Base-by-base conservation (phyloP, 116 monocot genomes). In the Dioscorea cayenensis region DNA sequence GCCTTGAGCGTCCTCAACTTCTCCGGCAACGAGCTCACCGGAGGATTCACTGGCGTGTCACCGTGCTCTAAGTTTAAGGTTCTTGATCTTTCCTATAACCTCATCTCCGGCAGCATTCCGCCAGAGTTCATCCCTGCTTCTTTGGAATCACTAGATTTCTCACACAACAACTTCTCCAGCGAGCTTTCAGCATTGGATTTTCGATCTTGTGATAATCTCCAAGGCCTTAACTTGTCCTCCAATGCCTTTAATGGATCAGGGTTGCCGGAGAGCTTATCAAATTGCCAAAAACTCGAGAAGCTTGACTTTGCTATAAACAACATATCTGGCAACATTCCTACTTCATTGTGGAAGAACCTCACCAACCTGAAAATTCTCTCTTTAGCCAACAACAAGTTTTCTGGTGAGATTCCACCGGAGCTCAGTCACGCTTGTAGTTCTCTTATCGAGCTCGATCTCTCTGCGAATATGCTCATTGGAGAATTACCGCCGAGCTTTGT, bases 101-200 rank as follows among this genome's bases (percentile, higher is more conserved):
- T 36, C 10, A 66, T 94, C 13, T 85, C 85, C 18, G 85, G 76
- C 3, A 74, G 61, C 67, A 71, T 90, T 13, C 90, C 94, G 19
- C 20, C 68, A 3, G 71, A 37, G 19, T 80, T 90, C 66, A 43
- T 87, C 5, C 52, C 78, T 6, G 36, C 36, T 19, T 77, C 81
- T 49, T n/a, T 94, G 69, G 73, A 23, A n/a, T 70, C 67, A 14
- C 49, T 94, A 6, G 60, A 71, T 76, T 76, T 94, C 60, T 73
- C 89, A 9, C 71, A 80, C 72, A 89, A 85, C 85, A 95, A 95
- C 68, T 62, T 95, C 75, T 76, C 85, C 8, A 85, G 89, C 14
- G 85, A 92, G 2, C 80, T 95, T 74, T 87, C 87, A 13, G 66
- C 17, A 0, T 89, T 76, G 36, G 51, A 85, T 16, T 86, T 95